Conservation (phyloP, 805 yeast genomes). For the Barnettozyma vustinii region DNA sequence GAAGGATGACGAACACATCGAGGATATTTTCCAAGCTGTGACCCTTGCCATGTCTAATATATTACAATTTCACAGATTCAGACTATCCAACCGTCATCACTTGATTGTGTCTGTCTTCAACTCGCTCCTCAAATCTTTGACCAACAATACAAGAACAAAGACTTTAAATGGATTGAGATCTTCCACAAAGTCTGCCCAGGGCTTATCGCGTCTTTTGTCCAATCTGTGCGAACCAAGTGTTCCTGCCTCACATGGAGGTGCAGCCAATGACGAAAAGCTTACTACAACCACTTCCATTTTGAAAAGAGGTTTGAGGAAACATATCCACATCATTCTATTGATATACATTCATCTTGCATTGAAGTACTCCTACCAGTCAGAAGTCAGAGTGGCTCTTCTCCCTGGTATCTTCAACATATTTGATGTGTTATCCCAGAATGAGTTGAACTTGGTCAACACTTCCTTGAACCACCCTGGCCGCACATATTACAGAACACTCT, state of each 20-base stretch:
- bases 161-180: conserved; percentile 16
- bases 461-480: conserved; percentile 67
- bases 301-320: conserved; percentile 58
- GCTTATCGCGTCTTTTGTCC: conserved; percentile 52
- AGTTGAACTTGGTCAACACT: conserved; percentile 55
- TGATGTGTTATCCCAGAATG: conserved; percentile 63
- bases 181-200: conserved; percentile 35
- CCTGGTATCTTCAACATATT: conserved; percentile 58
- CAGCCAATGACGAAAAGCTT: conserved; percentile 30
- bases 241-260: conserved; percentile 17
- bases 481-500: conserved; percentile 58
- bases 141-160: conserved; percentile 15
- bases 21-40: conserved; percentile 25
- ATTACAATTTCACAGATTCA: conserved; percentile 61
- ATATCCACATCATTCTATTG: conserved; percentile 52
- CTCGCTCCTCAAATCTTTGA: conserved; percentile 45
- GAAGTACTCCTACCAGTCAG: conserved; percentile 39
- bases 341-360: conserved; percentile 54
- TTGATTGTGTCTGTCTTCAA: conserved; percentile 46
- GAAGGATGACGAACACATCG: background rate
- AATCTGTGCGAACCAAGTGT: conserved; percentile 72
- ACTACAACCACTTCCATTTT: conserved; percentile 51
- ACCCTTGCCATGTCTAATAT: conserved; percentile 54
- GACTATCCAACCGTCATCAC: conserved; percentile 71
- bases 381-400: conserved; percentile 43